phyloP scores from a whole-genome alignment of 371 early-diverging fungal species.

The Catenaria anguillulae region DNA sequence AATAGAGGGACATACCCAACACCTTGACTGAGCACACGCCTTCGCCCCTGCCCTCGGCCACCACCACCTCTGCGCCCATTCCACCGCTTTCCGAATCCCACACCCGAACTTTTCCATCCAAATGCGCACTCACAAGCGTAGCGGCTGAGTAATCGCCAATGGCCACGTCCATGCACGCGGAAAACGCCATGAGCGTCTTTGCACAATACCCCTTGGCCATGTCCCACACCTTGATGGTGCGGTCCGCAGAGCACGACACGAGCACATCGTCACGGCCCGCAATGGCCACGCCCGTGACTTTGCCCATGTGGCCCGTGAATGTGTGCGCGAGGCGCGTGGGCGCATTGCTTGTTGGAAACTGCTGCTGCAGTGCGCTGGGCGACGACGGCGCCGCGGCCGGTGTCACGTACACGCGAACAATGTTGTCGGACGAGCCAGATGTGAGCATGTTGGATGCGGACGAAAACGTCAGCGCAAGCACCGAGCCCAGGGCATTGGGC shows the following conservation, averaged over 20 bases:
- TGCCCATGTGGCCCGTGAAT: slow-evolving; percentile 6
- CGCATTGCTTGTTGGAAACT: too few species aligned
- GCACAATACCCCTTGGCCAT: slow-evolving; percentile 13
- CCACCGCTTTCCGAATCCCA: neutral
- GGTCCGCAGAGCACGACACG: slow-evolving; percentile 75
- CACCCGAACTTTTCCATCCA: neutral
- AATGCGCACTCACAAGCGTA: neutral
- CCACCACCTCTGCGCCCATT: too few species aligned
- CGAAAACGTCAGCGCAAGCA: neutral
- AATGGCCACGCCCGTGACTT: neutral
- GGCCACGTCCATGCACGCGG: neutral
- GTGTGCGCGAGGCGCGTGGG: neutral
- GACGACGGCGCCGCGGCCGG: neutral
- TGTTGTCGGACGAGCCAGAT: neutral
- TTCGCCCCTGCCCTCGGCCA: too few species aligned
- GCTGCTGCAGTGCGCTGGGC: too few species aligned
- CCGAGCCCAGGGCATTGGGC: neutral
- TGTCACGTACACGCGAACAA: neutral
- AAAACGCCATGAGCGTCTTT: neutral
- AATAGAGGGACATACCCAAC: neutral
- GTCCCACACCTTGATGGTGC: slow-evolving; percentile 80
- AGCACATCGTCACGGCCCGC: slow-evolving; percentile 30
- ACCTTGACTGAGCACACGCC: neutral
- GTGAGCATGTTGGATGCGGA: neutral
- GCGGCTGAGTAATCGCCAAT: neutral